These are phyloP conservation scores for Parmelia sp. DNA, from an alignment of 495 filamentous ascomycete species.

Conservation along the genomic window DNA sequence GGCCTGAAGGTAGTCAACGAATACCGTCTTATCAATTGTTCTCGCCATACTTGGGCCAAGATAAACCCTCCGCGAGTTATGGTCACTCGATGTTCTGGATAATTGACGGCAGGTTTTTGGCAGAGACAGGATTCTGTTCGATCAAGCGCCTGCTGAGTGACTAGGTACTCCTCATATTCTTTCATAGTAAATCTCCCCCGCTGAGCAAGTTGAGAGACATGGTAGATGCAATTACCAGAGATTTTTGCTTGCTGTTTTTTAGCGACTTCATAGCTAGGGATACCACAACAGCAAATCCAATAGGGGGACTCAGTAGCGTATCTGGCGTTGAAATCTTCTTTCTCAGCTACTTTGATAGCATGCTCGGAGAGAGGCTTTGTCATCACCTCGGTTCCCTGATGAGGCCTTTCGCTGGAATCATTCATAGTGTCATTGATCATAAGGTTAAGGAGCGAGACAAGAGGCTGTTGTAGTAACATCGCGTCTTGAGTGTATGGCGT, in stretches of 20 bases:
- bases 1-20: neutral
- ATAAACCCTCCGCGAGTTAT: neutral
- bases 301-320: neutral
- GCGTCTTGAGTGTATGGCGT: neutral
- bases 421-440: neutral
- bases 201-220: neutral
- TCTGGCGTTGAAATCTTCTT: neutral
- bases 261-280: neutral
- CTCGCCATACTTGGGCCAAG: neutral
- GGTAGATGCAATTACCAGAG: neutral
- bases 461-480: neutral
- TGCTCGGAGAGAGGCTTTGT: neutral
- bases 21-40: neutral
- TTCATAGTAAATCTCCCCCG: neutral
- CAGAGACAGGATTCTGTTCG: neutral
- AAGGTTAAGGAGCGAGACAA: neutral
- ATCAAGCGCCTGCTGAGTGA: neutral
- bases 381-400: neutral
- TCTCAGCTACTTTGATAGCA: neutral
- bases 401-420: neutral
- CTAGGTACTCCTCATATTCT: neutral
- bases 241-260: neutral
- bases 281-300: neutral
- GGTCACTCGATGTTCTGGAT: neutral
- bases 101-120: neutral